Percentiles rank a stretch among this genome's conserved stretches.
These are phyloP conservation scores for Trichoderma afroharzianum DNA, from an alignment of 2,329 filamentous ascomycete species.

Conservation along the genomic window DNA sequence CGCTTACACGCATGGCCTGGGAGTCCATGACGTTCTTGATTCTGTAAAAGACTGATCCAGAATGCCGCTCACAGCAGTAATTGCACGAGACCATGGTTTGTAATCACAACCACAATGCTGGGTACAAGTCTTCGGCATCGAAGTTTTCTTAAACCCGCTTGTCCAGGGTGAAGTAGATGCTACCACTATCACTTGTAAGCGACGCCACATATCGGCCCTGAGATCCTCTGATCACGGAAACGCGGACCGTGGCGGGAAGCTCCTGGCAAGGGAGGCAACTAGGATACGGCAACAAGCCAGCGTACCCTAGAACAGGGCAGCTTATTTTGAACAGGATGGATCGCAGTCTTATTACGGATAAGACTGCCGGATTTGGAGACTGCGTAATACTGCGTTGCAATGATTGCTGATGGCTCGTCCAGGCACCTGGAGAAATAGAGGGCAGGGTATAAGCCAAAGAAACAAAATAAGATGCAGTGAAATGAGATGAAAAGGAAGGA, in stretches of 20 bases:
- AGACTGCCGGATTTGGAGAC: background rate
- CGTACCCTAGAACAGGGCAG: background rate
- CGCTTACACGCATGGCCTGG: background rate
- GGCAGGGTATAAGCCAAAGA: background rate
- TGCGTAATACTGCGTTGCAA: background rate
- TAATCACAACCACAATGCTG: background rate
- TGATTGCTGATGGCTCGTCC: too few species aligned
- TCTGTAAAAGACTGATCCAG: background rate
- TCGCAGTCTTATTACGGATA: background rate
- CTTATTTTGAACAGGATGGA: background rate
- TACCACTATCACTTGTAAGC: background rate
- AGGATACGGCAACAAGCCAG: background rate
- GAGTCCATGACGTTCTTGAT: background rate
- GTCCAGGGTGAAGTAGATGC: background rate
- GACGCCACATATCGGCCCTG: background rate
- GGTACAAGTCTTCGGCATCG: background rate
- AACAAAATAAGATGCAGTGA: background rate
- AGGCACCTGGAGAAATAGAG: background rate
- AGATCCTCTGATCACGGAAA: background rate
- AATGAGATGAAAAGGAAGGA: background rate
- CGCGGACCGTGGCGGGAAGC: conserved; percentile 4
- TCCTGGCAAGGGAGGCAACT: background rate
- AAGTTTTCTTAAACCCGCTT: background rate
- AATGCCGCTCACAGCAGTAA: background rate
- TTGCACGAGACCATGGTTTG: background rate